Conservation (phyloP, 768 basidiomycete species). For the Tricholoma sp. region DNA sequence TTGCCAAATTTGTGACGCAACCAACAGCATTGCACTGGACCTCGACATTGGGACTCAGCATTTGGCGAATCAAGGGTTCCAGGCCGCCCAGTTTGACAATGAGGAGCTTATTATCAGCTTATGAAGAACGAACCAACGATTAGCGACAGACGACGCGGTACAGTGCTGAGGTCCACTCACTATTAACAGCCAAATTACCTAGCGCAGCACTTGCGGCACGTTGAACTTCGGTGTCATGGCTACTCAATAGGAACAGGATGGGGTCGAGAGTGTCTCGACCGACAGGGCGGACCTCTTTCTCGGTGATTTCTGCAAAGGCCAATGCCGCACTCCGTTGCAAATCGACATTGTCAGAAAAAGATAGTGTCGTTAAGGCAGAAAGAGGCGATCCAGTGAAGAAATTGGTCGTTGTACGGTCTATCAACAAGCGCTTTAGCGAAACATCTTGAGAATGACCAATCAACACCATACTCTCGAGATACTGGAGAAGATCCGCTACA, state of each 20-base stretch:
- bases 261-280: conserved; percentile 97
- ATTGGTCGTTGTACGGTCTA: conserved; percentile 97
- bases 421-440: conserved; percentile 7
- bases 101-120: conserved; percentile 98
- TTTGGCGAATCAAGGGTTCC: conserved; percentile 96
- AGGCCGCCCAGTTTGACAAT: conserved; percentile 97
- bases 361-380: conserved; percentile 90
- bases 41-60: conserved; percentile 98
- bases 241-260: conserved; percentile 93
- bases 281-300: conserved; percentile 97
- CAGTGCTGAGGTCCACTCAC: conserved; percentile 44
- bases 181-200: conserved; percentile 96
- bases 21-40: conserved; percentile 99
- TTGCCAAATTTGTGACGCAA: conserved; percentile 97
- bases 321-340: conserved; percentile 96
- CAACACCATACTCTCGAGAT: conserved; percentile 81
- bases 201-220: conserved; percentile 96
- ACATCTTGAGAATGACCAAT: not conserved
- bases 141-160: not conserved
- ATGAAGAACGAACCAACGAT: conserved; percentile 13
- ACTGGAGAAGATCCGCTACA: conserved; percentile 95
- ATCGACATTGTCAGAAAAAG: conserved; percentile 99
- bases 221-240: conserved; percentile 98
- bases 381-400: conserved; percentile 95
- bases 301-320: conserved; percentile 98